Percentiles rank a stretch among this genome's conserved stretches.
phyloP scores from a whole-genome alignment of 2,329 filamentous ascomycete genomes.

The Setomelanomma holmii region DNA sequence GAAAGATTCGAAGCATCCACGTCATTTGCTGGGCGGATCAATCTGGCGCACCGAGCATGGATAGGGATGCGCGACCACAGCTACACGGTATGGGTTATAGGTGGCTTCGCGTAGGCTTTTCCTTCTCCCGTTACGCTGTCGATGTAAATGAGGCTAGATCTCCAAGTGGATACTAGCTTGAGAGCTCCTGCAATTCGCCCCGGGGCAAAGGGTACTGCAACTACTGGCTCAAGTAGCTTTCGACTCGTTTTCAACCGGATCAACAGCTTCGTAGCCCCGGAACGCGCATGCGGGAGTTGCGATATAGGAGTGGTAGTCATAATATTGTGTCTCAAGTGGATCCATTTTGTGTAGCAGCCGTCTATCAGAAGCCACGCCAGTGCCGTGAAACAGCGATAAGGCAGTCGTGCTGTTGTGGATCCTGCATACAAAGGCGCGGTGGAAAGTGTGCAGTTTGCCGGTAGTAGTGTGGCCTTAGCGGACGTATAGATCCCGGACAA shows the following conservation, averaged over 20 bases:
- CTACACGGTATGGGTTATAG: conserved; percentile 36
- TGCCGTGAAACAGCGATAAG: conserved; percentile 50
- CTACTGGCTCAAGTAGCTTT: conserved; percentile 20
- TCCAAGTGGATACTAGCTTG: conserved; percentile 32
- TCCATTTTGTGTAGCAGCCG: conserved; percentile 19
- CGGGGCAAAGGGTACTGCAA: conserved; percentile 15
- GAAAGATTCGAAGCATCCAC: conserved; percentile 39
- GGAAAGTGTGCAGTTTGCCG: conserved; percentile 30
- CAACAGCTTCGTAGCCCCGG: conserved; percentile 32
- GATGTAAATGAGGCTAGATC: conserved; percentile 43
- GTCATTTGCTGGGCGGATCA: conserved; percentile 50
- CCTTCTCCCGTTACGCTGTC: conserved; percentile 44
- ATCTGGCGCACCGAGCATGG: conserved; percentile 46
- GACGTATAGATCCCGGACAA: conserved; percentile 30
- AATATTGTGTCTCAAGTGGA: conserved; percentile 28
- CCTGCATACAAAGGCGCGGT: conserved; percentile 23
- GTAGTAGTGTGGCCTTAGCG: conserved; percentile 27
- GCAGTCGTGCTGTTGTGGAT: conserved; percentile 32
- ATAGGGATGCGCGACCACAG: conserved; percentile 39
- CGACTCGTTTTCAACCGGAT: conserved; percentile 43
- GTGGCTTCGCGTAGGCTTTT: conserved; percentile 42
- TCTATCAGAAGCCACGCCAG: conserved; percentile 37
- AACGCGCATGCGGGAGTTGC: conserved; percentile 26
- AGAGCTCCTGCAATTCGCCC: conserved; percentile 24
- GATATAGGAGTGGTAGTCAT: conserved; percentile 31